phyloP scores from a whole-genome alignment of 225 moss, liverwort and hornwort species.

The Polytrichum formosum region DNA sequence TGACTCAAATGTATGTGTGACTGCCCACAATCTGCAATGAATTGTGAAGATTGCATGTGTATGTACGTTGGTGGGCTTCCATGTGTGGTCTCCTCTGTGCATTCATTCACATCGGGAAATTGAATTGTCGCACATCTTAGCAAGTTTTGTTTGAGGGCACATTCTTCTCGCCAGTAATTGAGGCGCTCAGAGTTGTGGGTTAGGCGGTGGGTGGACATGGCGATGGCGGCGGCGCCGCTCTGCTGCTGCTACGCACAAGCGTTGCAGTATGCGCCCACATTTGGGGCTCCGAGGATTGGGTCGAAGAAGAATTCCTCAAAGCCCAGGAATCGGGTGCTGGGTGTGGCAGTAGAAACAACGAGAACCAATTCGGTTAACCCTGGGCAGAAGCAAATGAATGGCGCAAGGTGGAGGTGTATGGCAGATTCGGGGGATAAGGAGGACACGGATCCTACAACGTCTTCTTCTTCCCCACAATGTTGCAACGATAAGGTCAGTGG shows the following conservation, averaged over 20 bases:
- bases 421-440: constrained; percentile 35
- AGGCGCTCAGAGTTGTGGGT: too few relatives aligned
- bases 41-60: too few relatives aligned
- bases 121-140: too few relatives aligned
- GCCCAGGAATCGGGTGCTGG: not conserved
- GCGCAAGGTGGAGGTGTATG: constrained; percentile 41
- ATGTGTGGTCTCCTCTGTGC: too few relatives aligned
- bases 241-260: constrained; percentile 19
- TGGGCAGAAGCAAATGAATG: constrained; percentile 10
- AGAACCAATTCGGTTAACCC: not conserved
- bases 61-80: too few relatives aligned
- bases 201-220: too few relatives aligned
- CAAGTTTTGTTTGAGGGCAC: too few relatives aligned
- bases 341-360: constrained; percentile 6
- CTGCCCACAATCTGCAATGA: too few relatives aligned
- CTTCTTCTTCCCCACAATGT: constrained; percentile 27
- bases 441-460: constrained; percentile 8
- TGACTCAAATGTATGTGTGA: too few relatives aligned
- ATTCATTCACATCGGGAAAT: too few relatives aligned
- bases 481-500: constrained; percentile 34
- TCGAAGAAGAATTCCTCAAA: constrained; percentile 10
- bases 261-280: constrained; percentile 18
- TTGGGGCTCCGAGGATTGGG: constrained; percentile 15
- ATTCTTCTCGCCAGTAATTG: too few relatives aligned
- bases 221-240: too few relatives aligned